Conservation (phyloP, 1,139 yeast species). For the Suhomyces ambrosiae region DNA sequence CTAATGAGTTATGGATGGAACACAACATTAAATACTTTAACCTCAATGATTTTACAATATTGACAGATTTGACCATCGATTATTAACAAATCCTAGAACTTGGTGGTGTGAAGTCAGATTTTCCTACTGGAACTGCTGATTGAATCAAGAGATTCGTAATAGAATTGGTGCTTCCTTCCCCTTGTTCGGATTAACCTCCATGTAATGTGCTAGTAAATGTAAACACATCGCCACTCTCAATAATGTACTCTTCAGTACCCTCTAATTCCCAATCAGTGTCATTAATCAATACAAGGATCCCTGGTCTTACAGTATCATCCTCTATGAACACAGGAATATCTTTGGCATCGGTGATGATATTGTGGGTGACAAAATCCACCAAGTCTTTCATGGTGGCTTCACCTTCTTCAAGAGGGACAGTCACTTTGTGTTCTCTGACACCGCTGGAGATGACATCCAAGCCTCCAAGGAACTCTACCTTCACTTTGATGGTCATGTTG, state of each 20-base stretch:
- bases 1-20: too few species aligned
- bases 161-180: too few species aligned
- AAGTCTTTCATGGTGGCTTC: constrained; percentile 58
- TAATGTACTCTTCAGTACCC: constrained; percentile 77
- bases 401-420: constrained; percentile 42
- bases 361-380: constrained; percentile 54
- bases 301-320: constrained; percentile 82
- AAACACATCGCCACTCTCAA: constrained; percentile 75
- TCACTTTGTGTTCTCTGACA: constrained; percentile 50
- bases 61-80: too few species aligned
- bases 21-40: too few species aligned
- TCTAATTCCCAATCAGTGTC: constrained; percentile 98
- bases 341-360: constrained; percentile 60
- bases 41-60: too few species aligned
- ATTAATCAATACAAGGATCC: constrained; percentile 85
- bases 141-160: not conserved
- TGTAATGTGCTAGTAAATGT: constrained; percentile 92
- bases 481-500: constrained; percentile 18
- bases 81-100: too few species aligned
- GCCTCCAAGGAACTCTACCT: constrained; percentile 54
- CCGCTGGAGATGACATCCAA: constrained; percentile 65
- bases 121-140: constrained; percentile 1
- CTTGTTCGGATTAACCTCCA: constrained; percentile 66
- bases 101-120: too few species aligned
- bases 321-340: constrained; percentile 78